Evolutionary conservation across 345 rosid species (phyloP).

Genomic region (Pistacia atlantica): DNA sequence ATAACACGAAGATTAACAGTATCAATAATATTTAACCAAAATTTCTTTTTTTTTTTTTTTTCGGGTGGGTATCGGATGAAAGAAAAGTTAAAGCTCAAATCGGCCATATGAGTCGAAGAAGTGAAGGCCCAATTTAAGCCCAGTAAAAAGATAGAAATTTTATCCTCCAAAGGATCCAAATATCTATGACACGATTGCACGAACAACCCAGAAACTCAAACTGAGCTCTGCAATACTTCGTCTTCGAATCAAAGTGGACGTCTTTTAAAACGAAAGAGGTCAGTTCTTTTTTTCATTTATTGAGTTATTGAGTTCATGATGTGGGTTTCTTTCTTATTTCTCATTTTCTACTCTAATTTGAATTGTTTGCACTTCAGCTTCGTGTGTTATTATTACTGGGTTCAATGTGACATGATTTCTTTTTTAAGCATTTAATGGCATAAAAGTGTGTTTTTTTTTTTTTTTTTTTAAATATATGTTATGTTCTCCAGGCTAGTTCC

Average conservation of each 20-base stretch:
- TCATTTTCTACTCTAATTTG: background rate
- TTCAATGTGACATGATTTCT: background rate
- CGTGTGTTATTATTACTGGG: background rate
- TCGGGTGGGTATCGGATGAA: no score
- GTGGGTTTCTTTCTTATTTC: background rate
- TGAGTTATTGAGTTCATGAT: constrained; percentile 1
- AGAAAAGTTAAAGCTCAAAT: background rate
- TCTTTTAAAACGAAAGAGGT: constrained; percentile 15
- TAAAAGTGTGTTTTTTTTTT: background rate
- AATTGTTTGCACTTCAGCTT: background rate
- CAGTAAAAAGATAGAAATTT: background rate
- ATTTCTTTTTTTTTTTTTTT: no score
- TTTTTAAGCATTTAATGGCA: background rate
- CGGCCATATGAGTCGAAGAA: background rate
- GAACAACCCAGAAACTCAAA: background rate
- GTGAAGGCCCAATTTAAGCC: background rate
- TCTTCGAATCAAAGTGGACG: background rate
- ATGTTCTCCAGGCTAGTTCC: background rate
- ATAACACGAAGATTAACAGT: no score
- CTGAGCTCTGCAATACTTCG: background rate
- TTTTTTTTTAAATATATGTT: background rate
- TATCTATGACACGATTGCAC: background rate
- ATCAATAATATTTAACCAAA: no score
- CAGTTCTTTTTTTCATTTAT: background rate
- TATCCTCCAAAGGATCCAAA: background rate